Conservation (phyloP, 2,329 filamentous ascomycete genomes). For the Bipolaris cookei region DNA sequence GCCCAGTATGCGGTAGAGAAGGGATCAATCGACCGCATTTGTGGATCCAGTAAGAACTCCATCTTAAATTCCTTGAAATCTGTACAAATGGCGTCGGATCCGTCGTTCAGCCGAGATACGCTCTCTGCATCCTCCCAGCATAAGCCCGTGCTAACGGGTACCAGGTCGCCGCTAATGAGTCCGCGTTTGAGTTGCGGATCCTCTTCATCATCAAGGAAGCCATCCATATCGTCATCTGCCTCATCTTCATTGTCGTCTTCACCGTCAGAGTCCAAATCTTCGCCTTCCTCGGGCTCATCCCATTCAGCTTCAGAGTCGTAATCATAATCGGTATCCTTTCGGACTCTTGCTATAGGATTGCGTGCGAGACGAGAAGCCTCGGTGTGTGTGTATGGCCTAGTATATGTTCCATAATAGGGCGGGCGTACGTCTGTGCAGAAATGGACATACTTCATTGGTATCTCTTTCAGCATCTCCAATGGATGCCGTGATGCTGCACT, state of each 20-base stretch:
- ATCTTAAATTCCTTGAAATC: conserved; percentile 70
- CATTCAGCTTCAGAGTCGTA: conserved; percentile 88
- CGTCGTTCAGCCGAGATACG: conserved; percentile 53
- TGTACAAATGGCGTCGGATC: conserved; percentile 54
- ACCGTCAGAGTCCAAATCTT: conserved; percentile 69
- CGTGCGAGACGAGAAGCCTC: conserved; percentile 57
- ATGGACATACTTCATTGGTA: conserved; percentile 69
- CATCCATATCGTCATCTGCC: conserved; percentile 85
- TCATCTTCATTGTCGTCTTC: conserved; percentile 73
- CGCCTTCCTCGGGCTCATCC: conserved; percentile 76
- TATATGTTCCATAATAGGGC: conserved; percentile 75
- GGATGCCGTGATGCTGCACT: conserved; percentile 34
- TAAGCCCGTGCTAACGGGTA: conserved; percentile 78
- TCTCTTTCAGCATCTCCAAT: conserved; percentile 55
- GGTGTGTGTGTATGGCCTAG: conserved; percentile 60
- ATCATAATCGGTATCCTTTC: conserved; percentile 74
- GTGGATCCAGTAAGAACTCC: conserved; percentile 68
- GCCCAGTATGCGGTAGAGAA: conserved; percentile 84
- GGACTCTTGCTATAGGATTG: conserved; percentile 61
- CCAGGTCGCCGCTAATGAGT: conserved; percentile 68
- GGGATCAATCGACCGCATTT: conserved; percentile 74
- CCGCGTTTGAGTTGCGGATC: conserved; percentile 62
- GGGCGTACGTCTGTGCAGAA: conserved; percentile 69
- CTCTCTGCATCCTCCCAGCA: conserved; percentile 73
- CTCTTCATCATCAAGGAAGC: conserved; percentile 87